Evolutionary conservation across 2,329 filamentous ascomycete genomes (phyloP).

Genomic region (Pyricularia sp.): DNA sequence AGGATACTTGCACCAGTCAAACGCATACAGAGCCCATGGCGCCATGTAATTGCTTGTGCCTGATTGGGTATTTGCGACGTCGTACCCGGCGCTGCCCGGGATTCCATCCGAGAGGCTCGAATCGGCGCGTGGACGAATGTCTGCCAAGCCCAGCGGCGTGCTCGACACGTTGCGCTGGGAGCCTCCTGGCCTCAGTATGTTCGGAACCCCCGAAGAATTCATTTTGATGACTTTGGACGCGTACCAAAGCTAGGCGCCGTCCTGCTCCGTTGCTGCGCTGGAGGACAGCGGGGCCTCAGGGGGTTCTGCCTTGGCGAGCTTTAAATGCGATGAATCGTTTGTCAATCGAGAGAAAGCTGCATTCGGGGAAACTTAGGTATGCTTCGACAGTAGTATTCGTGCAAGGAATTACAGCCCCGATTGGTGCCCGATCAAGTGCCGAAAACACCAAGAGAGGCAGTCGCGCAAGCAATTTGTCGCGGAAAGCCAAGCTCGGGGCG

Average conservation of each 20-base stretch:
- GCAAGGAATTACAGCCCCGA: neutral
- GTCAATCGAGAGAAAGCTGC: neutral
- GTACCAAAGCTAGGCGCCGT: neutral
- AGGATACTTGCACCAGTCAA: constrained; percentile 99
- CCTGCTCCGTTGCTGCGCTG: neutral
- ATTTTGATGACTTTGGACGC: constrained; percentile 4
- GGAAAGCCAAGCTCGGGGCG: neutral
- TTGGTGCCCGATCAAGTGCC: neutral
- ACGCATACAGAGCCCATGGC: constrained; percentile 90
- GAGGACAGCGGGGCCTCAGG: neutral
- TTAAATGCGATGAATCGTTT: neutral
- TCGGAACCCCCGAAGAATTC: constrained; percentile 33
- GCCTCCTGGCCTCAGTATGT: constrained; percentile 45
- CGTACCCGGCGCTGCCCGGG: constrained; percentile 45
- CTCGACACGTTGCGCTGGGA: constrained; percentile 41
- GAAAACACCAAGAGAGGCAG: neutral
- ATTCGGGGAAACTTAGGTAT: neutral
- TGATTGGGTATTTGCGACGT: constrained; percentile 50
- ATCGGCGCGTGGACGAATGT: constrained; percentile 79
- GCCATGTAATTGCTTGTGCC: constrained; percentile 86
- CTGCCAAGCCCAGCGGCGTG: constrained; percentile 79
- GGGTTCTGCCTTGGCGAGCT: neutral
- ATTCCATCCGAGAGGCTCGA: constrained; percentile 63
- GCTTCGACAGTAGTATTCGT: neutral
- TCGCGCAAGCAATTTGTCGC: neutral